Evolutionary conservation across 345 rosid species (phyloP), one percentile per base, ranked within the genome.

Genomic region (Eutrema yunnanense): DNA sequence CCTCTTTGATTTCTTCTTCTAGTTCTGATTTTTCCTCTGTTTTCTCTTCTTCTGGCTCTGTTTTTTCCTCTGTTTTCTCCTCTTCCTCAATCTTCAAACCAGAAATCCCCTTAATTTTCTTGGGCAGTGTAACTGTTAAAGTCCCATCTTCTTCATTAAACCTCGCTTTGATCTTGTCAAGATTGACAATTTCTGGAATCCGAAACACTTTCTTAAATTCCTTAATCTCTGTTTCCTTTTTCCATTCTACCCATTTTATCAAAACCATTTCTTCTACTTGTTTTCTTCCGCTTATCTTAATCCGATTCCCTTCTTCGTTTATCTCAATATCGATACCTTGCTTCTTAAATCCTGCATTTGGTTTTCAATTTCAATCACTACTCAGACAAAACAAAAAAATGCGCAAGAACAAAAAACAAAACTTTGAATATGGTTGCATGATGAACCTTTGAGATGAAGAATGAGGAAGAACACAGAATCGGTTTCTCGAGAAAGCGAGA

Each of bases 391-490:
- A 6, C 3, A 9, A 2, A 7, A 38, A 11, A 3, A 51, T 16
- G 32, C 9, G 29, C 49, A 48, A 47, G 4, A 3, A 29, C 37
- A 22, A 13, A 27, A 27, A 16, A 16, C 16, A 12, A 16, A 26
- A 11, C 6, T 60, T 60, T 58, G 7, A 34, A 36, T 54, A n/a
- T 30, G 52, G 26, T 57, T 54, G 11, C 1, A 53, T 60, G 5
- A 55, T 60, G 5, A 55, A 89, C 97, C 96, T 87, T 78, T 83
- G 80, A 95, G 92, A 80, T 89, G 82, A 34, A 82, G 84, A 49
- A 74, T 73, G 74, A 93, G 92, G 73, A 80, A 47, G 87, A 89
- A 90, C 72, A 67, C 71, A 55, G 80, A 73, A 4, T 86, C 80
- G 0, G 90, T 90, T 80, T 93, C 97, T 78, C 72, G 70, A 64